Evolutionary conservation across 352 stramenopile species (phyloP), one percentile per base, ranked within the genome.

Genomic region (Phytophthora fragariae): DNA sequence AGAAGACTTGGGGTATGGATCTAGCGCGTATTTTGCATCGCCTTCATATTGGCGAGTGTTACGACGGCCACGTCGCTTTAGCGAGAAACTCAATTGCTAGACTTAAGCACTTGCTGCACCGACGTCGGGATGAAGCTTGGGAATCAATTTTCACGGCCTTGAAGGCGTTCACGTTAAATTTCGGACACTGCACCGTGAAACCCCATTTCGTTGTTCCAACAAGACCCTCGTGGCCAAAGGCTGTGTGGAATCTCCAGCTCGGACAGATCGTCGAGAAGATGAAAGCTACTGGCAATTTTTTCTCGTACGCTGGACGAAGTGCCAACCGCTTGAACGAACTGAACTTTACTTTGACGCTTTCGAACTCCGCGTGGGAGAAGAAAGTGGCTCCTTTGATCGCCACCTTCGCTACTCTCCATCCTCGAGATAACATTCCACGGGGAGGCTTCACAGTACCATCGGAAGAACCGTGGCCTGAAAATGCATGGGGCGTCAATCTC

Each of bases 211-310:
- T 75, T 11, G 61, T 80, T 41, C 70, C 73, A 29, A 46, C 21
- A n/a, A 47, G 37, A 35, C 1, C 2, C 1, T 39, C 61, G 10
- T 80, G 73, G 73, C 70, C 69, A 9, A 57, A 61, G 39, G n/a
- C 41, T 19, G 29, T 72, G 41, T 75, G 69, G 69, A 68, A 70
- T 27, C 35, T 77, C 39, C 69, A 63, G 21, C 31, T 80, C 15
- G 73, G 73, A 15, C 39, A 77, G 53, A 75, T 80, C 52, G 11
- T 75, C 24, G 64, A 58, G 12, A 70, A 70, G 31, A 80, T 80
- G 70, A 60, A 70, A 66, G 63, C 29, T 2, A 66, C 31, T 0
- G 73, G 73, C 12, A 67, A 44, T 3, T 77, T 75, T 58, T 77
- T 77, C 37, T 47, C 55, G 14, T 59, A 75, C 8, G 33, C 54